Evolutionary conservation across 2,329 filamentous ascomycete genomes (phyloP), one percentile per base, ranked within the genome.

Genomic region (Canariomyces notabilis): DNA sequence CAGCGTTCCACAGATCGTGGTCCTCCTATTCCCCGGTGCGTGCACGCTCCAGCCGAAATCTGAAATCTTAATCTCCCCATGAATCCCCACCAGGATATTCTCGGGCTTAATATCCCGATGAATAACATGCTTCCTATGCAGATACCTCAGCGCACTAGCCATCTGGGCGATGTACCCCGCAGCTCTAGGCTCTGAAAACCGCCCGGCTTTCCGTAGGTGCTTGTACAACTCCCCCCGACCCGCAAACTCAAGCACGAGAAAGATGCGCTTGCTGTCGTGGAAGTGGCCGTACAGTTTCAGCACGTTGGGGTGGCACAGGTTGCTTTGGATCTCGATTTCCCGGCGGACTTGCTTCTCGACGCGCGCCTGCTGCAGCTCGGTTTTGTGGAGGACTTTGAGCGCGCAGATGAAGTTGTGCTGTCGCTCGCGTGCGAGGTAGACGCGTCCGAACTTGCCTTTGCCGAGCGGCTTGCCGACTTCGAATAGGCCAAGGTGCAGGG

Each of bases 41-140:
- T 98, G 93, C 4, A 97, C 93, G 64, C 87, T 94, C 93, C 93
- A 98, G 39, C 93, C 91, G 61, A 97, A 98, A 67, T 98, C 93
- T 4, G 89, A 94, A 61, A 98, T 90, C 69, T 98, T 98, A 71
- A 98, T 90, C 73, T 98, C 93, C 56, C 90, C 93, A 63, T 97
- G 91, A 49, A 97, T 89, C 12, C 91, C 91, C 22, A 97, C 85
- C 18, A 97, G 77, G 54, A 97, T 97, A 61, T 97, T 97, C 69
- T 97, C 90, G 2, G 90, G 90, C 73, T 97, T 97, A 71, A 97
- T 97, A 60, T 97, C 90, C 49, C 90, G 80, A 68, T 97, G 91
- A 72, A 97, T 97, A 58, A 97, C 87, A 66, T 96, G 89, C 73
- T 97, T 97, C 65, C 89, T 88, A 73, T 96, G 90, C 36, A 96